phyloP scores from a whole-genome alignment of 345 rosid species.

The Gossypium raimondii region DNA sequence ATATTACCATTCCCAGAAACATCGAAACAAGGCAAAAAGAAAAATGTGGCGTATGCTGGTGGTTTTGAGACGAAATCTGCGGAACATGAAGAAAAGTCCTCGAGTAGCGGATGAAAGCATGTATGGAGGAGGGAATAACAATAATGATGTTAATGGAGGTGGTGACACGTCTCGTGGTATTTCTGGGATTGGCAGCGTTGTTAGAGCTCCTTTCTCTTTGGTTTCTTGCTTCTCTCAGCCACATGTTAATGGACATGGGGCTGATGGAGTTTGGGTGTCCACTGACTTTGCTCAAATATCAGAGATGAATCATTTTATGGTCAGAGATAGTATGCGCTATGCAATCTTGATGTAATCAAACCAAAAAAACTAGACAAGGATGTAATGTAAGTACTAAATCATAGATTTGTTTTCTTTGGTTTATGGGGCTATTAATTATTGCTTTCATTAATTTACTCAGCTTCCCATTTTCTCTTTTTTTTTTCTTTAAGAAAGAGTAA shows the following conservation, averaged over 20 bases:
- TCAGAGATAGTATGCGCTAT: constrained; percentile 84
- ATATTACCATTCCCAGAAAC: not conserved
- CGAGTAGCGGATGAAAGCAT: constrained; percentile 72
- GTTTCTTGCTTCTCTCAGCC: constrained; percentile 73
- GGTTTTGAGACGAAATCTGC: constrained; percentile 40
- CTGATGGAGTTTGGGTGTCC: constrained; percentile 70
- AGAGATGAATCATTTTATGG: constrained; percentile 84
- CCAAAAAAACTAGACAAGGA: not conserved
- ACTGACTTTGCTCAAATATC: constrained; percentile 56
- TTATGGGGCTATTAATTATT: not conserved
- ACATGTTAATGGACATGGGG: constrained; percentile 51
- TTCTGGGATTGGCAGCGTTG: constrained; percentile 33
- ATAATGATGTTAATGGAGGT: constrained; percentile 15
- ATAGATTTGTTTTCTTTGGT: not conserved
- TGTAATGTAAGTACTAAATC: not conserved
- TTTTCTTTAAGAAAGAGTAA: no score
- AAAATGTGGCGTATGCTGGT: constrained; percentile 42
- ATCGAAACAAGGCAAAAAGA: not conserved
- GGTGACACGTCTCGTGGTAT: constrained; percentile 24
- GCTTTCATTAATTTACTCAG: not conserved
- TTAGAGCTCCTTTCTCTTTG: constrained; percentile 45
- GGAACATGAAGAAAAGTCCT: constrained; percentile 52
- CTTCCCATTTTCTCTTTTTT: not conserved
- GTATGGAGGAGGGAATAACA: constrained; percentile 24
- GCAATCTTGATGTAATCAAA: constrained; percentile 74